Base-by-base conservation (phyloP, 2,329 filamentous ascomycete species). In the Trichoderma simmonsii region DNA sequence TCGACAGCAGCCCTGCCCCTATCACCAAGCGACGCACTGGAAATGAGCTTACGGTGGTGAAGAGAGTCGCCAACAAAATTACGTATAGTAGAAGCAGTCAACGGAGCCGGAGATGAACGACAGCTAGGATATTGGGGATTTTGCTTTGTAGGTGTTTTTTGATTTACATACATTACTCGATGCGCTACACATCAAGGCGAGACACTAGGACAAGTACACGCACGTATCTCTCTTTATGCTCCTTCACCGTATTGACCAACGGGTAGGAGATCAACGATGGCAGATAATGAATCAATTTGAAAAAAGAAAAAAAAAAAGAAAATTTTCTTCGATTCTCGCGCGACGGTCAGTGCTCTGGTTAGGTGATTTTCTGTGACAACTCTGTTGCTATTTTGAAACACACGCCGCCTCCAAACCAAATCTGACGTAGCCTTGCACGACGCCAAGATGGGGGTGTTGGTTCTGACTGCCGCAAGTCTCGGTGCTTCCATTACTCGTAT, bases 371-470 rank as follows among this genome's bases (percentile, higher is more conserved):
- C 59, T 70, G 67, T 63, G 54, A 70, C 67, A 39, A 26, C 39
- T 70, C 34, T 70, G 67, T 70, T 63, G 59, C 67, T 39, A 39
- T 30, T 28, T 63, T 70, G 67, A 70, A 70, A 70, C 67, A 54
- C 61, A 36, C 67, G 32, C 39, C 32, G 28, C 66, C 48, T 61
- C 66, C 56, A 56, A 60, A 9, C 63, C 62, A 48, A 32, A 60
- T 24, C 54, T 67, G 65, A 68, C 34, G 66, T 32, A 69, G 56
- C 56, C 24, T 48, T 59, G 54, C 26, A 36, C 57, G 28, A 69
- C 65, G 56, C 66, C 56, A 48, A 30, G 30, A 48, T 18, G 36
- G 56, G 56, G 26, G 56, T 43, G 28, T 18, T 56, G 48, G n/a
- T 39, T 18, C 60, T 3, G n/a, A 28, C 28, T 30, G 28, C 43